Base-by-base conservation (phyloP, 2,329 filamentous ascomycete species). In the Aphanocladium album region DNA sequence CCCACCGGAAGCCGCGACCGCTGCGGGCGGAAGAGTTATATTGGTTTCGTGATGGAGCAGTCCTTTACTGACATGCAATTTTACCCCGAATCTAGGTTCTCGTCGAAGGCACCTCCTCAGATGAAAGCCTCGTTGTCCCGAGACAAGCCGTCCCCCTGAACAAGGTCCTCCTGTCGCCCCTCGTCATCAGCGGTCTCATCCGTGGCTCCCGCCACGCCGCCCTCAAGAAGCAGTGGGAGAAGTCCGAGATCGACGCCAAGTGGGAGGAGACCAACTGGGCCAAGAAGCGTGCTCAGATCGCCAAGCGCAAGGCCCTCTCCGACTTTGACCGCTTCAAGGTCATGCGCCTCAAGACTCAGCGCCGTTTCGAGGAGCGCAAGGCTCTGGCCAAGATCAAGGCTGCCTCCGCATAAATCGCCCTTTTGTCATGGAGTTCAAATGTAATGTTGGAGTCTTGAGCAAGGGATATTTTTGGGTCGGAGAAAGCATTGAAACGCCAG, bases 271-370 rank as follows among this genome's bases (percentile, higher is more conserved):
- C 86, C 84, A 87, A 87, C 79, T 96, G 90, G 88, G 91, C 93
- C 74, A 95, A 99, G 91, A 93, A 91, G 86, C 87, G 90, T 76
- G 87, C 87, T 71, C 89, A 91, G 82, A 85, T 86, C 73, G 85
- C 90, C 80, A 89, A 91, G 83, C 90, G 95, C 85, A 89, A 89
- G 83, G 86, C 87, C 74, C 85, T 99, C 70, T 96, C 89, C 81
- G 95, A 99, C 86, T 99, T 99, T 77, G 95, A 99, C 85, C 89
- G 95, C 80, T 99, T 98, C 91, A 97, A 99, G 90, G 95, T 98
- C 74, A 85, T 98, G 87, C 89, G 93, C 81, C 85, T 98, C 82
- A 96, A 93, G 89, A 99, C 99, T 89, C 93, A 97, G 89, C 91
- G 93, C 79, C 90, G 93, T 78, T 98, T 96, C 83, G 93, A 97